Percentiles rank a stretch among this genome's conserved stretches.
phyloP scores from a whole-genome alignment of 2,329 filamentous ascomycete species.

The Colletotrichum viniferum region DNA sequence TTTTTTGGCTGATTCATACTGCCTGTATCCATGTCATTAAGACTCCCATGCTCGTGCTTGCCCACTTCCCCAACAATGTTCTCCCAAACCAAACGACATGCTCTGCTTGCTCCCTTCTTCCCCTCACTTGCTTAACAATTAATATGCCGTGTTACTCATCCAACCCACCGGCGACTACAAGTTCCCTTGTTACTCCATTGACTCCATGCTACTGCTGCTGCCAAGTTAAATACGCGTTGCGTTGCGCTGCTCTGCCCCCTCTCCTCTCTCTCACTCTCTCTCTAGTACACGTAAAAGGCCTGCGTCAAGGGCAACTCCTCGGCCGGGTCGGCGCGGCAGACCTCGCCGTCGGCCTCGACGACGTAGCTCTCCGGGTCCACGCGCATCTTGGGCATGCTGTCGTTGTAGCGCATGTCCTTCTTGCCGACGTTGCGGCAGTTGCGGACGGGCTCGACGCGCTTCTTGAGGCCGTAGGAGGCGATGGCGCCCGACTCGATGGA shows the following conservation, averaged over 20 bases:
- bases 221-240: neutral
- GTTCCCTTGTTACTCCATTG: neutral
- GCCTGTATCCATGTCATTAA: slow-evolving; percentile 3
- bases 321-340: slow-evolving; percentile 76
- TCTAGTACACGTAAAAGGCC: slow-evolving; percentile 75
- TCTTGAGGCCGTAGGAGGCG: slow-evolving; percentile 75
- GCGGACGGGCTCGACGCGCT: slow-evolving; percentile 80
- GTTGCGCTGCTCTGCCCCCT: neutral
- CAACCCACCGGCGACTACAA: neutral
- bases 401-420: slow-evolving; percentile 89
- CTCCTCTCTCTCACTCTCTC: no score
- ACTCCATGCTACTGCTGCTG: neutral
- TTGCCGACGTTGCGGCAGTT: slow-evolving; percentile 79
- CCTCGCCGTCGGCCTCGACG: slow-evolving; percentile 82
- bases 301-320: slow-evolving; percentile 76
- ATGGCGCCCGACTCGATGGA: slow-evolving; percentile 72
- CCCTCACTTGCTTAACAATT: neutral
- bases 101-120: neutral
- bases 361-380: slow-evolving; percentile 91
- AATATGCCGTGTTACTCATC: neutral
- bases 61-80: neutral
- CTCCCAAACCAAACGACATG: neutral
- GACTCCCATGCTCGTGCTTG: neutral
- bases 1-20: slow-evolving; percentile 2
- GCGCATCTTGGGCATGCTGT: slow-evolving; percentile 81